These are phyloP conservation scores for Phylloboletellus chloephorus DNA, from an alignment of 1,284 basidiomycete species.

Conservation along the genomic window DNA sequence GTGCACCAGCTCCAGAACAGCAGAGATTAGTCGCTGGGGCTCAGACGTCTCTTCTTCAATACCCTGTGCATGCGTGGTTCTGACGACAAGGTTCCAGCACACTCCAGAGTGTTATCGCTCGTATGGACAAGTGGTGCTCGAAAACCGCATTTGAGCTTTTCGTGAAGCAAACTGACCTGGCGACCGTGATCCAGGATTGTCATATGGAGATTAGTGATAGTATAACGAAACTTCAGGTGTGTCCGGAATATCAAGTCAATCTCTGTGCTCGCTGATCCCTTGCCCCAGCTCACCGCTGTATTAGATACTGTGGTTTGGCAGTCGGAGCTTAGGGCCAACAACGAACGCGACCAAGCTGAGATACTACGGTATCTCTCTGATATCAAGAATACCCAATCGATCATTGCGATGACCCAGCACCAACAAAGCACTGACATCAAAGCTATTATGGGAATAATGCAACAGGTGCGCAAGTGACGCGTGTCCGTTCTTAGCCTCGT, in stretches of 20 bases:
- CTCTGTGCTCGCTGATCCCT: conserved; percentile 15
- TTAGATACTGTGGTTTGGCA: conserved; percentile 47
- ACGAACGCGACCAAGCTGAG: conserved; percentile 39
- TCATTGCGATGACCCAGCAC: conserved; percentile 31
- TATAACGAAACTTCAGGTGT: conserved; percentile 40
- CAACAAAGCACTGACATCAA: conserved; percentile 32
- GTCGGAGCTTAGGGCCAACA: conserved; percentile 34
- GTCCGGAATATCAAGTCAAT: conserved; percentile 1
- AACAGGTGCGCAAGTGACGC: conserved; percentile 32
- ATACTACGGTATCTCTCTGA: conserved; percentile 40
- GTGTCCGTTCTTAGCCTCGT: neutral
- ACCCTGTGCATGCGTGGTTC: neutral
- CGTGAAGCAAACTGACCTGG: conserved; percentile 40
- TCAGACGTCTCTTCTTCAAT: conserved; percentile 16
- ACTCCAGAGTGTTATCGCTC: conserved; percentile 33
- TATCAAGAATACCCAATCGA: conserved; percentile 37
- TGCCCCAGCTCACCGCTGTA: conserved; percentile 38
- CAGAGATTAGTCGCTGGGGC: conserved; percentile 19
- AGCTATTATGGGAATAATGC: conserved; percentile 43
- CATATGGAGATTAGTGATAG: conserved; percentile 40
- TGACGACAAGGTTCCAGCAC: conserved; percentile 30
- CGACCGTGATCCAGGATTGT: conserved; percentile 38
- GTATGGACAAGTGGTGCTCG: conserved; percentile 39
- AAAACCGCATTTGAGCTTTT: conserved; percentile 37
- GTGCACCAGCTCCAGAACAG: conserved; percentile 22